phyloP scores from a whole-genome alignment of 352 stramenopile species.

The Phytopythium chamaehyphon region DNA sequence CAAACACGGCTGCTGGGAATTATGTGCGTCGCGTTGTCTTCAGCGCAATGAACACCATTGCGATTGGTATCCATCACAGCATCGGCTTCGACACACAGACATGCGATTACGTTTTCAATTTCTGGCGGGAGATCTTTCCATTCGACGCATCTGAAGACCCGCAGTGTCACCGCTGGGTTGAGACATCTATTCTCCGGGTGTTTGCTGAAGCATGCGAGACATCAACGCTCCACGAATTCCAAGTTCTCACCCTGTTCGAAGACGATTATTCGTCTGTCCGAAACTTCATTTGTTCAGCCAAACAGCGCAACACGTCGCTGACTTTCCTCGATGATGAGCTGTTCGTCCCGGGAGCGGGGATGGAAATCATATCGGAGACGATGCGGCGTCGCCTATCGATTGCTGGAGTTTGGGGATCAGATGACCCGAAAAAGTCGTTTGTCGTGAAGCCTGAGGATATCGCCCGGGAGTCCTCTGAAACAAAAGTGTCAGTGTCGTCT shows the following conservation, averaged over 20 bases:
- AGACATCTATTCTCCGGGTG: constrained; percentile 50
- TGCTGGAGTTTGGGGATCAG: constrained; percentile 62
- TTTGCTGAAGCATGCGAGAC: constrained; percentile 69
- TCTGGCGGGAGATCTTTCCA: constrained; percentile 64
- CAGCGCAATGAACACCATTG: constrained; percentile 68
- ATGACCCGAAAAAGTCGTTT: constrained; percentile 56
- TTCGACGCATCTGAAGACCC: constrained; percentile 50
- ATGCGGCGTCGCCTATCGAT: constrained; percentile 74
- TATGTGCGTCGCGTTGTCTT: constrained; percentile 75
- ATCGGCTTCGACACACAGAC: constrained; percentile 57
- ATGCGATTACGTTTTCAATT: constrained; percentile 59
- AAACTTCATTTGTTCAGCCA: constrained; percentile 64
- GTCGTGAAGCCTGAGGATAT: constrained; percentile 51
- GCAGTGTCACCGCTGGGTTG: constrained; percentile 72
- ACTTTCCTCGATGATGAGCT: constrained; percentile 76
- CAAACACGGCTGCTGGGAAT: constrained; percentile 18
- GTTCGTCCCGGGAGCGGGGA: constrained; percentile 55
- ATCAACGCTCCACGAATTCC: constrained; percentile 54
- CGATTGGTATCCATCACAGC: constrained; percentile 72
- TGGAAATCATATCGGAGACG: constrained; percentile 74
- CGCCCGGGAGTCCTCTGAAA: constrained; percentile 17
- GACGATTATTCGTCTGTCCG: constrained; percentile 66
- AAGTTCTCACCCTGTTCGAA: constrained; percentile 59
- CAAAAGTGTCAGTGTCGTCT: constrained; percentile 5
- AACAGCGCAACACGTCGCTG: constrained; percentile 49